Evolutionary conservation across 2,329 filamentous ascomycete species (phyloP), one percentile per base, ranked within the genome.

Genomic region (Trichoderma gracile): DNA sequence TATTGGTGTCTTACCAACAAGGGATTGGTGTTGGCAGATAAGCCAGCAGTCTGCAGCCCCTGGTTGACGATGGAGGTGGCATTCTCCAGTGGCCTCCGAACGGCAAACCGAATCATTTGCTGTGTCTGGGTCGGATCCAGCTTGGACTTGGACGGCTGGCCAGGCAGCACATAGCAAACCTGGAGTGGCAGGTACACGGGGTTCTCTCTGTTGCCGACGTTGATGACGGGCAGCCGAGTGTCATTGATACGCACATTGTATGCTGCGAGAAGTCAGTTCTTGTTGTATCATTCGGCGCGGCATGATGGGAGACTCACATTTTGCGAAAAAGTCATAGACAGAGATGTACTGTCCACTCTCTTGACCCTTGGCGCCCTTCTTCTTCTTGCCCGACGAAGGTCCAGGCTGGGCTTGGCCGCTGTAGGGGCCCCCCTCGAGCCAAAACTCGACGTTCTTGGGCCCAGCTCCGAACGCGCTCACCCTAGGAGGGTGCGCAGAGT

Each of bases 51-150:
- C 3, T 70, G 65, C n/a, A 81, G 71, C 0, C 85, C 86, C 8
- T 80, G 77, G 0, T 71, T 76, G 5, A 80, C 76, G 67, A 90
- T 89, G 0, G 82, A 84, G 8, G 75, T 69, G 0, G 83, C 85
- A 70, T 89, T 90, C 17, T 79, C 73, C 3, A 75, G 77, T 0
- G 88, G 88, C 3, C 70, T 73, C 15, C 84, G 80, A 19, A 86
- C 85, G 5, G 88, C 86, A 69, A 89, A 88, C 0, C 69, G 72
- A 46, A 90, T 83, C 86, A 90, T 89, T 1, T 78, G 68, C 1
- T 77, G 73, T 0, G 86, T 88, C 69, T 90, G 86, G 0, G 74
- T 69, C 0, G 80, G 75, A 21, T 74, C 77, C 5, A 90, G 78
- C 66, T 82, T 80, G 2, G 77, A 72, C 8, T 77, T 80, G 30